Base-by-base conservation (phyloP, 306 rosid genomes). In the Datisca glomerata region DNA sequence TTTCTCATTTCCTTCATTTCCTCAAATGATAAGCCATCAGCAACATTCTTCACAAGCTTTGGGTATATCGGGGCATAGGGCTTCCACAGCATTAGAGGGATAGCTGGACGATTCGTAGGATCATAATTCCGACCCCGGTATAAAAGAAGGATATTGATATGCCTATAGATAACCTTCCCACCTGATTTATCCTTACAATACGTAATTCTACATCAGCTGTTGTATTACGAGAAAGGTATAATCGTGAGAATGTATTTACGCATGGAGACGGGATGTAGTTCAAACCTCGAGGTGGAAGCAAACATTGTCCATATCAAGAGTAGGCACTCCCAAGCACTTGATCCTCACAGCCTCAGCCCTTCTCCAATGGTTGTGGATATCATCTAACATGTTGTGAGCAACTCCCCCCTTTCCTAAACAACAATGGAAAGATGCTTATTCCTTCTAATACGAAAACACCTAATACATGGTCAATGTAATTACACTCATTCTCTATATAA, bases 321-420 rank as follows among this genome's bases (percentile, higher is more conserved):
- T 80, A 35, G 97, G 97, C 56, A 77, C 93, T 24, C 97, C 95
- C 79, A 89, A 74, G 56, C 93, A 80, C 68, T 89, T 87, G 61
- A 89, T 83, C 61, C 97, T 79, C 68, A 89, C 95, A 45, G 95
- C 97, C 63, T 83, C 91, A 12, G 89, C 93, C 49, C 76, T 68
- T 61, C 65, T 89, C 97, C 97, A 83, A 44, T 83, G 97, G 66
- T 72, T 89, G 59, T 89, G 91, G 41, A 83, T 79, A 58, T 83
- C 94, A 56, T 80, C 93, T 56, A 89, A 53, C 78, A 69, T 80
- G 79, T 83, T 89, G 60, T 83, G 97, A 49, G 97, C 70, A 35
- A 89, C 91, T 73, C 95, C 97, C 41, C 70, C 86, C 68, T 67
- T 80, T 46, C 94, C 94, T 77, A 64, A 41, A 29, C 8, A 29